These are phyloP conservation scores for Lecanicillium sp. DNA, from an alignment of 2,329 filamentous ascomycete genomes.

Conservation along the genomic window DNA sequence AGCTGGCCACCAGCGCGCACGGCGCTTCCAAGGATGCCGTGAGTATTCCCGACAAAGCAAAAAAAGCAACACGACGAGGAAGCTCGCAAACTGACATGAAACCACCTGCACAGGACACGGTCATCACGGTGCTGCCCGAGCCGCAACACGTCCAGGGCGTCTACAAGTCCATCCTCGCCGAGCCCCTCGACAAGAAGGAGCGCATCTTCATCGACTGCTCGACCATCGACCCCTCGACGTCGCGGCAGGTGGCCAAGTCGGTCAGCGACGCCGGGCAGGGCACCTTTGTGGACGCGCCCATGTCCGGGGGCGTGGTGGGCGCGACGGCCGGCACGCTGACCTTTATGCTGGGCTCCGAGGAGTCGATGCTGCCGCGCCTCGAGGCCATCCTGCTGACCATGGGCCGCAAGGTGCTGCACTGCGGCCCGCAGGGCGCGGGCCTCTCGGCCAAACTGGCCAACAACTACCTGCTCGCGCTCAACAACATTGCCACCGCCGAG, in stretches of 20 bases:
- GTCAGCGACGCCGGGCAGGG: slow-evolving; percentile 60
- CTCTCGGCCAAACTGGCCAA: slow-evolving; percentile 92
- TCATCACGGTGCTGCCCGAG: slow-evolving; percentile 85
- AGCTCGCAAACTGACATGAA: no score
- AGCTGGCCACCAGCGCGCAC: slow-evolving; percentile 34
- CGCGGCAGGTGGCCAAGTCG: slow-evolving; percentile 64
- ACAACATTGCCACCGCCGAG: slow-evolving; percentile 69
- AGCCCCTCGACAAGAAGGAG: slow-evolving; percentile 41
- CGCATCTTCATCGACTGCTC: slow-evolving; percentile 93
- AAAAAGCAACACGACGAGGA: no score
- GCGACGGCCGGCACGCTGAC: slow-evolving; percentile 81
- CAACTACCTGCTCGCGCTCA: slow-evolving; percentile 91
- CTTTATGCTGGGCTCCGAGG: slow-evolving; percentile 82
- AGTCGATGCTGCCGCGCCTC: slow-evolving; percentile 53
- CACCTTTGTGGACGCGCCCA: slow-evolving; percentile 85
- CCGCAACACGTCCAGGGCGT: slow-evolving; percentile 80
- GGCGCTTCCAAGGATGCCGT: slow-evolving; percentile 47
- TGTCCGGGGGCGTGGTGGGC: slow-evolving; percentile 93
- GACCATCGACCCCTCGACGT: slow-evolving; percentile 88
- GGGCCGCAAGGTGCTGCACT: slow-evolving; percentile 80
- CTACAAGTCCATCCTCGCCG: slow-evolving; percentile 66
- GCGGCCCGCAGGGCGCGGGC: slow-evolving; percentile 77
- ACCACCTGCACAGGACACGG: slow-evolving; percentile 74
- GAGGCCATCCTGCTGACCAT: slow-evolving; percentile 68
- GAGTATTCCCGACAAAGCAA: slow-evolving; percentile 20